Base-by-base conservation (phyloP, 1,284 basidiomycete genomes). In the Ustilago trichophora region DNA sequence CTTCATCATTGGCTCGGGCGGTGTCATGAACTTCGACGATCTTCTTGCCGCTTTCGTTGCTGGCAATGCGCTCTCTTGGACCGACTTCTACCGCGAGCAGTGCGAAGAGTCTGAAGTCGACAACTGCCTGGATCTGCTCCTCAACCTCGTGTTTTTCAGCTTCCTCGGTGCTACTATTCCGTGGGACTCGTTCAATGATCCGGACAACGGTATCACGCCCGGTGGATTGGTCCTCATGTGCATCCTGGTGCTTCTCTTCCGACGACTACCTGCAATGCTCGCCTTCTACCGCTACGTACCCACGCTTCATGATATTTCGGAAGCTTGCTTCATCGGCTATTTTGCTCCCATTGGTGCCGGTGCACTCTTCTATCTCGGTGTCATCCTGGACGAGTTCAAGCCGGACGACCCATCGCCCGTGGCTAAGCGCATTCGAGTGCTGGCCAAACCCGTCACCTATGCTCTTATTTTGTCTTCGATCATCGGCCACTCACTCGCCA, bases 331-430 rank as follows among this genome's bases (percentile, higher is more conserved):
- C 41, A 55, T 79, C n/a, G 82, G 82, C 5, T 83, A 79, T 66
- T 82, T 83, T 65, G 82, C 82, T 1, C 82, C 82, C 0, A 82
- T 82, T 55, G 83, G 84, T 12, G 83, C 84, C 4, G 82, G 82
- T 16, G 71, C 75, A 11, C 48, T 72, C 18, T 76, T 72, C 53
- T 77, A 76, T 34, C 53, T 68, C 9, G 60, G 59, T 16, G 51
- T 68, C 16, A 69, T 70, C 25, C 37, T 76, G 19, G 46, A 73
- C 43, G 68, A 72, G 44, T 72, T 74, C 56, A 56, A 63, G 48
- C 45, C 50, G 3, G 48, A 68, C 6, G 68, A 68, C 24, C 41
- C 57, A 4, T 62, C 58, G 10, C 51, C 48, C 2, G 47, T 41
- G 7, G 49, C 56, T 5, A 34, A 44, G 32, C 49, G 66, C 27